phyloP scores from a whole-genome alignment of 345 rosid genomes.

The Linum tenue region DNA sequence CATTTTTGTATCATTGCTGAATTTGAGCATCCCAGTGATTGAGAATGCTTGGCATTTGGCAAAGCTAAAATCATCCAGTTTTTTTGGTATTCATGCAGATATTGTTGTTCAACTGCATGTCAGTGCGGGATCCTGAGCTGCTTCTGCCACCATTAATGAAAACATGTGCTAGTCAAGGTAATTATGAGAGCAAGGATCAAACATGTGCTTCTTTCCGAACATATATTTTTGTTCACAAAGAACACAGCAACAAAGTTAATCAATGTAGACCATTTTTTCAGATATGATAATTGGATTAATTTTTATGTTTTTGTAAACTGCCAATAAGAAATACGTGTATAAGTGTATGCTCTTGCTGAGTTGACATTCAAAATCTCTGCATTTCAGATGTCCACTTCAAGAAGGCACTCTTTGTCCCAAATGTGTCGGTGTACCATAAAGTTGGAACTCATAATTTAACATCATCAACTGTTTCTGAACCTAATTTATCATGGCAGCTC shows the following conservation, averaged over 20 bases:
- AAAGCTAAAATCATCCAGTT: background rate
- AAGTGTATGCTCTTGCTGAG: background rate
- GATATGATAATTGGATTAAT: background rate
- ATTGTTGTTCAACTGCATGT: constrained; percentile 88
- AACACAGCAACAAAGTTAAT: background rate
- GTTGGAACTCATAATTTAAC: constrained; percentile 57
- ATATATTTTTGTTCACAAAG: background rate
- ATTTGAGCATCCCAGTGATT: background rate
- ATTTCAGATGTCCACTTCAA: constrained; percentile 63
- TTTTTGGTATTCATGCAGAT: constrained; percentile 35
- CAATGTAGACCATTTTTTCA: background rate
- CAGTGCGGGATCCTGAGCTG: constrained; percentile 71
- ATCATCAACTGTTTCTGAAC: constrained; percentile 27
- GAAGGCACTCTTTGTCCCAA: constrained; percentile 74
- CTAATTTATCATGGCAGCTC: constrained; percentile 72
- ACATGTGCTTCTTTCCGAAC: background rate
- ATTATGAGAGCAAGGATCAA: constrained; percentile 2
- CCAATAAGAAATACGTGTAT: background rate
- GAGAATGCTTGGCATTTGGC: background rate
- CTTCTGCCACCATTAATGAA: constrained; percentile 61
- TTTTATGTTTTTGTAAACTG: background rate
- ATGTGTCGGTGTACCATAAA: constrained; percentile 66
- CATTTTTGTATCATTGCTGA: constrained; percentile 1
- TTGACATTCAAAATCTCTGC: constrained; percentile 8
- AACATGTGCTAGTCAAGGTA: constrained; percentile 70